Evolutionary conservation across 1,139 yeast species (phyloP), one percentile per base, ranked within the genome.

Genomic region (Geotrichum citri-aurantii): DNA sequence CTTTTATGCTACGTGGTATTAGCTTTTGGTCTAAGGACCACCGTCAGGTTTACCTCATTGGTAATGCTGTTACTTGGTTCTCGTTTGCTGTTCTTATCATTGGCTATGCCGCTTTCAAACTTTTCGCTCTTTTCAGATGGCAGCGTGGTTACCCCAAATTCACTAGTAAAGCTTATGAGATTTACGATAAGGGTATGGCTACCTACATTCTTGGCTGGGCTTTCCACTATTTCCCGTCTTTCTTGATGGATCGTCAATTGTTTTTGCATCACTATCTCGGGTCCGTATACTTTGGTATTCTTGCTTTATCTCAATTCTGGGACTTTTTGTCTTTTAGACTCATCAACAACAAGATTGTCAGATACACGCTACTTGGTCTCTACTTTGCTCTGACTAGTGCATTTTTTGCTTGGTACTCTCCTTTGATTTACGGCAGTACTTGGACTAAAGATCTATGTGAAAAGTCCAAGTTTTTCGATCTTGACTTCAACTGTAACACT

Each of bases 31-130:
- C 81, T 65, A 79, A 80, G 67, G 84, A 88, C 62, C 79, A 86
- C 71, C 82, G 80, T 65, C 96, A 88, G 71, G 83, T 93, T 50
- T 95, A 93, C 72, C 79, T 95, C 64, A 71, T 93, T 52, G 99
- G 99, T 71, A 95, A 95, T 71, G 92, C 93, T 23, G 82, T 88
- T 55, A 78, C 86, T 50, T 95, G 98, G 97, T 92, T 95, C 93
- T 71, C 87, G 4, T 80, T 86, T n/a, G 77, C 95, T 44, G 78
- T 80, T 14, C 72, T 83, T 27, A 75, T 89, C 63, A 73, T 78
- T 14, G 73, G 81, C 1, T 88, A 88, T 67, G 75, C 73, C 3
- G 67, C 82, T 24, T 84, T 84, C 69, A 77, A 81, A 63, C 77
- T 69, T 3, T 69, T 82, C 57, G 82, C 85, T 68, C 65, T 88